Base-by-base conservation (phyloP, 768 basidiomycete genomes). In the Phylloporus rhodoxanthus region DNA sequence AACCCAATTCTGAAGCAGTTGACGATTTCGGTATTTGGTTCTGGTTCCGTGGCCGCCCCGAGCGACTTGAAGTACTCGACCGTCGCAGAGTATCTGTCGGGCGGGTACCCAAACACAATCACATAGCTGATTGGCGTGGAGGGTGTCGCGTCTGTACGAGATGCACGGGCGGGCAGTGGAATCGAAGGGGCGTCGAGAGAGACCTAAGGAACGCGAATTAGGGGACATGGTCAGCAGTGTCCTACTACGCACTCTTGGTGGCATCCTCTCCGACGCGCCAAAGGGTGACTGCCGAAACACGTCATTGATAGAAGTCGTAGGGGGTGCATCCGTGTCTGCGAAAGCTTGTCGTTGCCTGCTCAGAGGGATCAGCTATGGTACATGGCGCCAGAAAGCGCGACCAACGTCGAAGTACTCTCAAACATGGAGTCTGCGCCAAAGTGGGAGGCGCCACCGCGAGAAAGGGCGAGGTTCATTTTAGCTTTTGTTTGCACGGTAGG, bases 341-440 rank as follows among this genome's bases (percentile, higher is more conserved):
- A 85, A 68, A 4, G 76, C 71, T 61, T 85, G 82, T 14, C 83
- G 73, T 55, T 81, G 79, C 53, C 84, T 79, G 54, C 42, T 19
- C 26, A 33, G 29, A 8, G 1, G 37, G 47, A 50, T 53, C 28
- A 60, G 20, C 30, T 52, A 26, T 37, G 44, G 49, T 47, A 37
- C 29, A 36, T 0, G 39, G 8, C 14, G 13, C 4, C 23, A 21
- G 40, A 40, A 15, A 14, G 61, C 15, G 8, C 44, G 38, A 60
- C 47, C 4, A 15, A 60, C 67, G 67, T 57, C 10, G 58, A 52
- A 34, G 82, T 74, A 55, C 79, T 87, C 64, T 87, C 80, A 56
- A 90, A 89, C 87, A 90, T 87, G 19, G 87, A 87, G 53, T 87
- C 86, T 70, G 85, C 81, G 2, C 88, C 88, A 68, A 88, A 89